phyloP scores from a whole-genome alignment of 495 filamentous ascomycete genomes.

The Mytilinidion resinicola region DNA sequence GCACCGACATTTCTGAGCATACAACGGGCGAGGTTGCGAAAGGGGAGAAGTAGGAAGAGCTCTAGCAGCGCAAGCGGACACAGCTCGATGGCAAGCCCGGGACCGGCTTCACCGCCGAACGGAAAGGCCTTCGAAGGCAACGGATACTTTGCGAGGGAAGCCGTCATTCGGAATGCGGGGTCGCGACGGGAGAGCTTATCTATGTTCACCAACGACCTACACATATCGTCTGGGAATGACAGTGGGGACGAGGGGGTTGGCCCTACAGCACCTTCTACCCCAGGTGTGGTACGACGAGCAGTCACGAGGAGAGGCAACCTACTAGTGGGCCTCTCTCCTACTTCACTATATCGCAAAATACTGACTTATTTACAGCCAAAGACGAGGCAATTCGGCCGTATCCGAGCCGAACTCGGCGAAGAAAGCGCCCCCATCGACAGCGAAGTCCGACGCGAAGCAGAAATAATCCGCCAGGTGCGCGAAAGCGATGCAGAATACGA shows the following conservation, averaged over 20 bases:
- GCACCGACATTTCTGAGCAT: slow-evolving; percentile 41
- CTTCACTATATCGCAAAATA: not conserved
- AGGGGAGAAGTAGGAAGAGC: slow-evolving; percentile 54
- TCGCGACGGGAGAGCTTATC: slow-evolving; percentile 77
- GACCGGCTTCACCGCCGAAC: slow-evolving; percentile 55
- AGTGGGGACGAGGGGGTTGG: slow-evolving; percentile 66
- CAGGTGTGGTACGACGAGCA: slow-evolving; percentile 57
- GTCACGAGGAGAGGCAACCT: slow-evolving; percentile 86
- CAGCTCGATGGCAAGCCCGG: slow-evolving; percentile 62
- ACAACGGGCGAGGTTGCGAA: slow-evolving; percentile 56
- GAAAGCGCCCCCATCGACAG: slow-evolving; percentile 81
- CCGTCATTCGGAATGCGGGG: slow-evolving; percentile 44
- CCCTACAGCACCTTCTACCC: slow-evolving; percentile 39
- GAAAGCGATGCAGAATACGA: slow-evolving; percentile 55
- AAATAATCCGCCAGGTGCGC: slow-evolving; percentile 88
- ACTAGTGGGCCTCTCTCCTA: slow-evolving; percentile 52
- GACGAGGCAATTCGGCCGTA: slow-evolving; percentile 87
- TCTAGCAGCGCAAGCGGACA: slow-evolving; percentile 65
- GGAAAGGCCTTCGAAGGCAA: slow-evolving; percentile 40
- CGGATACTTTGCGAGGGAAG: slow-evolving; percentile 30
- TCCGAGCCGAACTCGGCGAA: slow-evolving; percentile 81
- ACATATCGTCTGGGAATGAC: slow-evolving; percentile 67
- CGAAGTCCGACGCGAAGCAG: slow-evolving; percentile 85
- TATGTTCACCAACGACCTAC: slow-evolving; percentile 76
- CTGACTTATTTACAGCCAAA: slow-evolving; percentile 58